phyloP scores from a whole-genome alignment of 1,139 yeast genomes.

The Candida sanyaensis region DNA sequence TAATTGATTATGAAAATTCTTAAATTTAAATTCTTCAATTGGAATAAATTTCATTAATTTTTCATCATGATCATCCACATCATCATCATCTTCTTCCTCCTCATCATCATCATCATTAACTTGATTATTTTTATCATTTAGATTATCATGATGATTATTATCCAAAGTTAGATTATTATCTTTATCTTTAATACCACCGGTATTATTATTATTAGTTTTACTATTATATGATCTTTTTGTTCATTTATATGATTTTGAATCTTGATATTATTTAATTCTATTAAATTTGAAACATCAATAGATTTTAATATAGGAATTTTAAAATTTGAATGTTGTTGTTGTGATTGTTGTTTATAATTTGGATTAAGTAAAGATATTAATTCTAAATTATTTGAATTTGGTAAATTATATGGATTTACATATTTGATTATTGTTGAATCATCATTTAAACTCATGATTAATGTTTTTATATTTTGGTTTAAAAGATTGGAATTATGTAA shows the following conservation, averaged over 20 bases:
- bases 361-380: constrained; percentile 17
- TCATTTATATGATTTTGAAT: constrained; percentile 14
- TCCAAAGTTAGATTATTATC: not conserved
- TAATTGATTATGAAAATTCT: constrained; percentile 38
- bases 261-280: constrained; percentile 25
- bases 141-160: no score
- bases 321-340: constrained; percentile 8
- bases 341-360: not conserved
- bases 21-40: constrained; percentile 30
- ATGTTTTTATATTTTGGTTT: not conserved
- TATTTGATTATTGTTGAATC: not conserved
- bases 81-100: not conserved
- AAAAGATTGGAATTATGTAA: not conserved
- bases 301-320: constrained; percentile 23
- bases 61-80: constrained; percentile 13
- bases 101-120: no score
- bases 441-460: not conserved
- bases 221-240: not conserved
- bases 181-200: not conserved
- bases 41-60: constrained; percentile 20
- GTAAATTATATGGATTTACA: constrained; percentile 18
- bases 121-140: no score
- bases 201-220: constrained; percentile 1
- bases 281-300: constrained; percentile 24
- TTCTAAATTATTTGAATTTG: constrained; percentile 16